Evolutionary conservation across 2,329 filamentous ascomycete genomes (phyloP), one percentile per base, ranked within the genome.

Genomic region (Clonostachys rhizophaga): DNA sequence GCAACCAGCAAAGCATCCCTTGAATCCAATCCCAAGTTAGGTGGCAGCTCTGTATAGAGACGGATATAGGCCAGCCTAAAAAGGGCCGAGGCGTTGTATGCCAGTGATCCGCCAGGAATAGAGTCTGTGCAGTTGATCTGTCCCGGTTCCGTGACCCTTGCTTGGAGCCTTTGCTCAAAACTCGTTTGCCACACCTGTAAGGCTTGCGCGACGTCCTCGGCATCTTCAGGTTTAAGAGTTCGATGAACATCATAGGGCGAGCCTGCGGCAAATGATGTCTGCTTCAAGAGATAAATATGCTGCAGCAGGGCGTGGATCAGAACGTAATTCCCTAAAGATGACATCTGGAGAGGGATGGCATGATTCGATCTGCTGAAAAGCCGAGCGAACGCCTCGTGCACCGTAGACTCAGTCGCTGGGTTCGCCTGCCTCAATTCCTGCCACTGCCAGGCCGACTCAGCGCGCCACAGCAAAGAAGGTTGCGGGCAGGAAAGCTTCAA

Each of bases 231-330:
- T 42, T 75, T 74, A 50, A 82, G 58, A 0, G 71, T 75, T 30
- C 76, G 66, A 35, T 77, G 72, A 3, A 69, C 64, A 17, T 76
- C 76, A 47, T 75, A 79, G 1, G 71, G 69, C 3, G 73, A 69
- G 1, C 71, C 66, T 2, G 69, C 63, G 3, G 71, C 70, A 43
- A 82, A 74, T 0, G 75, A 79, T 0, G 79, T 81, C 56, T 86
- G 80, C 54, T 86, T 85, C 18, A 87, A 62, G 36, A 88, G 70
- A 59, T 84, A 89, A 14, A 89, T 83, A 51, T 88, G 84, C 55
- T 89, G 86, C 11, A 89, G 76, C 20, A 90, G 61, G 5, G 84
- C 84, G 56, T 89, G 84, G 4, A 89, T 84, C 34, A 90, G 69
- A 8, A 87, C 77, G 53, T 89, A 88, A 55, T 86, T 86, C 1